Conservation (phyloP, 2,329 filamentous ascomycete genomes). For the Ophiostoma ips region DNA sequence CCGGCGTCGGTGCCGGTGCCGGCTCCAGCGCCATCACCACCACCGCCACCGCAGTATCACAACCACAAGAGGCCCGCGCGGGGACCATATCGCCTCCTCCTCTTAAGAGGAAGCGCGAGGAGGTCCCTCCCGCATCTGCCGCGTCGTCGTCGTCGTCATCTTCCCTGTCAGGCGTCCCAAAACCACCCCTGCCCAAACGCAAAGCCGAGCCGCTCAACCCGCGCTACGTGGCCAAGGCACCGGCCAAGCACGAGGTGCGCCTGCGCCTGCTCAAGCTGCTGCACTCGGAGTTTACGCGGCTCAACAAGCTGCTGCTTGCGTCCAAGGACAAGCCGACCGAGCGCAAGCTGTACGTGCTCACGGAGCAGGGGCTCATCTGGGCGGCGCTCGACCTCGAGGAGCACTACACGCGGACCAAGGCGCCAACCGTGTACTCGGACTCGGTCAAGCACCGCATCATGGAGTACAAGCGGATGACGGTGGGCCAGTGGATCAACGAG, state of each 20-base stretch:
- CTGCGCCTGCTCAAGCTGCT: slow-evolving; percentile 46
- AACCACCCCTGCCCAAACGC: slow-evolving; percentile 12
- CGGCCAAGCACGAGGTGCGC: slow-evolving; percentile 42
- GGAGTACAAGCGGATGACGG: slow-evolving; percentile 59
- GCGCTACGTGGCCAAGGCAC: slow-evolving; percentile 44
- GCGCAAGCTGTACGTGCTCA: slow-evolving; percentile 39
- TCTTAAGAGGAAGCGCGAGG: slow-evolving; percentile 10
- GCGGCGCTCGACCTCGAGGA: slow-evolving; percentile 68
- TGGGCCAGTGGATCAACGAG: slow-evolving; percentile 57
- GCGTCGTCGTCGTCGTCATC: too few species aligned
- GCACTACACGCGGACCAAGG: slow-evolving; percentile 50
- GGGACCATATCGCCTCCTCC: slow-evolving; percentile 4
- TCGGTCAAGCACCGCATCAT: slow-evolving; percentile 71
- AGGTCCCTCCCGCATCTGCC: neutral
- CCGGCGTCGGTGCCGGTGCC: neutral
- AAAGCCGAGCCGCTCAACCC: slow-evolving; percentile 50
- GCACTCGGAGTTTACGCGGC: slow-evolving; percentile 49
- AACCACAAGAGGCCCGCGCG: neutral
- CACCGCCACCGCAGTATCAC: neutral
- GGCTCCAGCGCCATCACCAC: neutral
- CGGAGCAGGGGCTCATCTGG: slow-evolving; percentile 52
- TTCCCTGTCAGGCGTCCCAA: too few species aligned
- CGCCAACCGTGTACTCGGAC: slow-evolving; percentile 58
- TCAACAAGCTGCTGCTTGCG: slow-evolving; percentile 50
- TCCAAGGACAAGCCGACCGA: slow-evolving; percentile 29